Evolutionary conservation across 371 early-diverging fungal genomes (phyloP), one percentile per base, ranked within the genome.

Genomic region (Mucor lusitanicus): DNA sequence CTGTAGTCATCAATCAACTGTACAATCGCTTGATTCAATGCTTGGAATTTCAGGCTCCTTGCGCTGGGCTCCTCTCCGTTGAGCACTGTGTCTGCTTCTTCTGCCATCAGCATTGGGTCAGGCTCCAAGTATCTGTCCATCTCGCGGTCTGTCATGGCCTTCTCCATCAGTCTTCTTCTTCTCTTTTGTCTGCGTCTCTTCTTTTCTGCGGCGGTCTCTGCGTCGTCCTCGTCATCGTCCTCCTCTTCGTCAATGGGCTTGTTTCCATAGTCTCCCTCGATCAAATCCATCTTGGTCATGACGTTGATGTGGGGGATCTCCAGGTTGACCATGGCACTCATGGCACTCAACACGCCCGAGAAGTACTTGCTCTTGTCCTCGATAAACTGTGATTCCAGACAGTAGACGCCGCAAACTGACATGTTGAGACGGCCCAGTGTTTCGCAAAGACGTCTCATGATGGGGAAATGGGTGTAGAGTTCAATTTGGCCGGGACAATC

Each of bases 401-500:
- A 82, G 76, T 99, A 99, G 1, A 98, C 94, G 5, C 97, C 97
- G 68, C 95, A 94, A 15, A 94, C 88, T 3, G 79, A 72, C 80
- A 92, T 89, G 62, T 91, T 88, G 78, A 86, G 77, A 39, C 86
- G 86, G 56, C 81, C 80, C 46, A 99, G 69, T 17, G 83, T 73
- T 46, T 91, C 89, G 33, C 95, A 91, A 42, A 99, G 63, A 15
- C 87, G 86, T 55, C 87, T 87, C 93, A 99, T 97, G 59, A 97
- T 92, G 17, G 94, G 92, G 48, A 95, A 94, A 77, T 99, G 99
- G n/a, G 99, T 97, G 81, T 99, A 99, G 44, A 99, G 87, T 80
- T 99, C 99, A 62, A 99, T 97, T 81, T 99, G 99, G 6, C 95
- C 99, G n/a, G 99, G 99, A 72, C 99, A 99, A 79, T 99, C 99